Evolutionary conservation across 176 grass and related monocot genomes (phyloP).

Genomic region (Aegilops umbellulata): DNA sequence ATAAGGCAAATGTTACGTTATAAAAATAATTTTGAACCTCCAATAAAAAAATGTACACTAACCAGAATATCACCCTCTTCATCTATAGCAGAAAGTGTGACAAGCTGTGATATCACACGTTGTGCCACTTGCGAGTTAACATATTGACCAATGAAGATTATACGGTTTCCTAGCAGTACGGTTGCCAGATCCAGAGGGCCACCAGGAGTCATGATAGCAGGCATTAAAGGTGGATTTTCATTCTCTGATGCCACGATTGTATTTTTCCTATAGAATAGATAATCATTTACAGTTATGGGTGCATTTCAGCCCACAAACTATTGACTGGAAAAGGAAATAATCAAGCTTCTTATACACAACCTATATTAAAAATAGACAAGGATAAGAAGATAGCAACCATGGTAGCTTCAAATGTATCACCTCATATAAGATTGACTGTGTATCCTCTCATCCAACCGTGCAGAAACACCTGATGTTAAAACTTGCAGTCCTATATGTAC

Average conservation of each 20-base stretch:
- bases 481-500: slow-evolving; percentile 34
- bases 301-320: background rate
- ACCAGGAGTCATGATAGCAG: slow-evolving; percentile 63
- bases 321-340: background rate
- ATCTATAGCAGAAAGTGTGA: slow-evolving; percentile 82
- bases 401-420: slow-evolving; percentile 30
- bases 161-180: slow-evolving; percentile 75
- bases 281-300: slow-evolving; percentile 17
- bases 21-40: slow-evolving; percentile 5
- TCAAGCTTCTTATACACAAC: slow-evolving; percentile 4
- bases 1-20: background rate
- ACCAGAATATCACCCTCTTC: slow-evolving; percentile 91
- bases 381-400: background rate
- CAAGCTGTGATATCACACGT: slow-evolving; percentile 88
- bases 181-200: slow-evolving; percentile 78
- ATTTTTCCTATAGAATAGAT: slow-evolving; percentile 37
- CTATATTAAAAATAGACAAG: slow-evolving; percentile 12
- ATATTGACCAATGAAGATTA: slow-evolving; percentile 91
- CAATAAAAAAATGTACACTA: slow-evolving; percentile 27
- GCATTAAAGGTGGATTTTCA: slow-evolving; percentile 92
- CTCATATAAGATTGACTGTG: slow-evolving; percentile 20
- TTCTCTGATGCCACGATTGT: slow-evolving; percentile 50
- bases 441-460: slow-evolving; percentile 20
- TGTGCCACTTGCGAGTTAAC: slow-evolving; percentile 92
- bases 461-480: slow-evolving; percentile 20